Conservation (phyloP, 192 early-diverging fungal species). For the Backusella liffmaniae region DNA sequence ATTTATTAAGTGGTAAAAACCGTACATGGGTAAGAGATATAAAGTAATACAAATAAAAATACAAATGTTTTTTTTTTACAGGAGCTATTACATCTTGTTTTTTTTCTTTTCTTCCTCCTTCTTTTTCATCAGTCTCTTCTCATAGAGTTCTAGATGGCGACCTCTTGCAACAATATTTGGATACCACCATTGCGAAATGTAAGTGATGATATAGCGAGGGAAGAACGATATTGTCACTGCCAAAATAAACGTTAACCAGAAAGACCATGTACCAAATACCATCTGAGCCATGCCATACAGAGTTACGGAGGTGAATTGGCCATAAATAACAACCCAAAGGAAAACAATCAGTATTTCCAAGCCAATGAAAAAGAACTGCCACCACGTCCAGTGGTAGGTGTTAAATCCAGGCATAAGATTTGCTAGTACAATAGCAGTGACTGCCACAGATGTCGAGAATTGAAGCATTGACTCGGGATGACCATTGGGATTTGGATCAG, state of each 20-base stretch:
- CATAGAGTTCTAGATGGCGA: conserved; percentile 2
- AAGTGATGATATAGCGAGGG: conserved; percentile 67
- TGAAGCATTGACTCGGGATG: conserved; percentile 55
- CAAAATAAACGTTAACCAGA: conserved; percentile 75
- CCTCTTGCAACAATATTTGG: conserved; percentile 47
- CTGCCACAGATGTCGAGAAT: conserved; percentile 78
- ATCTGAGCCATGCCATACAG: conserved; percentile 70
- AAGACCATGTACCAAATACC: conserved; percentile 62
- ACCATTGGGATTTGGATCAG: conserved; percentile 52
- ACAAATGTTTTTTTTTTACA: background rate
- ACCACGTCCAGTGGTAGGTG: conserved; percentile 84
- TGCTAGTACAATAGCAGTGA: conserved; percentile 75
- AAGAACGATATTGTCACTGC: conserved; percentile 66
- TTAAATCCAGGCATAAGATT: conserved; percentile 81
- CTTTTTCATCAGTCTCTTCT: background rate
- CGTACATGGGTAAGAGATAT: background rate
- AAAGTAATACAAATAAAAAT: conserved; percentile 5
- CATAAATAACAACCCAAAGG: conserved; percentile 66
- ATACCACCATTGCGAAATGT: conserved; percentile 60
- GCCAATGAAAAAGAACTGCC: conserved; percentile 64
- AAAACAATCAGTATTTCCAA: conserved; percentile 68
- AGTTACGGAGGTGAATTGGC: conserved; percentile 51
- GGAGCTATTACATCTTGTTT: background rate
- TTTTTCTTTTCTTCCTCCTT: conserved; percentile 3
- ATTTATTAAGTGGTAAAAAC: background rate